phyloP scores from a whole-genome alignment of 495 filamentous ascomycete genomes.

The Friedmanniomyces endolithicus region DNA sequence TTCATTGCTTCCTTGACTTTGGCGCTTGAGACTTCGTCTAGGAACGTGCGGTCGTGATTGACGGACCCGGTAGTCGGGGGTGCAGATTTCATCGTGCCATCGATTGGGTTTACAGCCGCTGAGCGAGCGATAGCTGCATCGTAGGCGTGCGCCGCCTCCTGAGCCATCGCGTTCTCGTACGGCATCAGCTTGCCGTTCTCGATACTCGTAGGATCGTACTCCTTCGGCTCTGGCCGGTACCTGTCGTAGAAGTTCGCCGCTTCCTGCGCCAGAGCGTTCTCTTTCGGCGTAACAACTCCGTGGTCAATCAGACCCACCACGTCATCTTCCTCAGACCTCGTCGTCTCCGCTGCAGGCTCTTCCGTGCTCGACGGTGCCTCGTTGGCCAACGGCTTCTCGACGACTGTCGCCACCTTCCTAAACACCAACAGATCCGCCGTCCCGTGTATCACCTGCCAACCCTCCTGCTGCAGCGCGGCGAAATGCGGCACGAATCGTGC shows the following conservation, averaged over 20 bases:
- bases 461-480: conserved; percentile 47
- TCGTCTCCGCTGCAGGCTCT: background rate
- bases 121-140: background rate
- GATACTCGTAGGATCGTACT: conserved; percentile 12
- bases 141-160: conserved; percentile 9
- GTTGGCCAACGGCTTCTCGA: background rate
- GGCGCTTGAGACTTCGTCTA: background rate
- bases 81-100: conserved; percentile 21
- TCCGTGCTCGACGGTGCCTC: no score
- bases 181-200: conserved; percentile 15
- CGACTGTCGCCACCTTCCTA: conserved; percentile 39
- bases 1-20: conserved; percentile 4
- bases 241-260: conserved; percentile 9
- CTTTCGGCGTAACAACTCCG: conserved; percentile 6
- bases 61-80: conserved; percentile 24
- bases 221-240: conserved; percentile 5
- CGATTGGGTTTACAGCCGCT: conserved; percentile 21
- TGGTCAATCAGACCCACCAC: background rate
- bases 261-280: conserved; percentile 13
- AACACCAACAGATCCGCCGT: conserved; percentile 61
- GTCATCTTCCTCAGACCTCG: background rate
- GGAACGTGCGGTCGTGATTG: conserved; percentile 13
- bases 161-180: conserved; percentile 9
- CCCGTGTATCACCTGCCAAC: conserved; percentile 63
- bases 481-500: conserved; percentile 63